A percentile compares a stretch with the other conserved stretches of the same genome.
These are phyloP conservation scores for Syzygium syzygioides DNA, from an alignment of 441 rosid species.

Conservation along the genomic window DNA sequence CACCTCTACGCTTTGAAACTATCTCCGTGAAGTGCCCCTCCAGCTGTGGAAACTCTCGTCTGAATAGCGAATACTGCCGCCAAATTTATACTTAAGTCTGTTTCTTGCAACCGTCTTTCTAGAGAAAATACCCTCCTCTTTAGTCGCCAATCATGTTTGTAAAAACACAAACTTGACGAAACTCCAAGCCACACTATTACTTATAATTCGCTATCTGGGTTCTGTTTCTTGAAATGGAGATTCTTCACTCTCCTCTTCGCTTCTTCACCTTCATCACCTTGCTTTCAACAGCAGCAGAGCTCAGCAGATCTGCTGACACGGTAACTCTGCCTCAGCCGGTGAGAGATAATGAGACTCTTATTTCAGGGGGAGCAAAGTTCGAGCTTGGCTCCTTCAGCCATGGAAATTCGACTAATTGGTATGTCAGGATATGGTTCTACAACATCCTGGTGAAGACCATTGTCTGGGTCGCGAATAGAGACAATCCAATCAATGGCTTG, in stretches of 20 bases:
- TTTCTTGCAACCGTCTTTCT: background rate
- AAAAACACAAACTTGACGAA: background rate
- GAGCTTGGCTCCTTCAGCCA: background rate
- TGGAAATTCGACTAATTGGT: background rate
- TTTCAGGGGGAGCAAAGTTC: background rate
- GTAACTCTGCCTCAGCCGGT: background rate
- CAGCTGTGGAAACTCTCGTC: conserved; percentile 6
- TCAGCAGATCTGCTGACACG: background rate
- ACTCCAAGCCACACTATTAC: background rate
- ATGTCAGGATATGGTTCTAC: background rate
- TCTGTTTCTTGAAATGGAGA: background rate
- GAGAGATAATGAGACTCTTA: background rate
- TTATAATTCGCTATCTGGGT: background rate
- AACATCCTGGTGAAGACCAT: background rate
- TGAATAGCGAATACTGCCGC: background rate
- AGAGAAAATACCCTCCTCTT: background rate
- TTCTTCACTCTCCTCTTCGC: background rate
- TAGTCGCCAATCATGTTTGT: background rate
- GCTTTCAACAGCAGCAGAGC: background rate
- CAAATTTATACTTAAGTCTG: no score
- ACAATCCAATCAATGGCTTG: background rate
- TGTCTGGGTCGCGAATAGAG: background rate
- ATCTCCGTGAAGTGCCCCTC: conserved; percentile 20
- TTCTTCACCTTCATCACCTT: background rate
- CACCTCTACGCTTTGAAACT: conserved; percentile 16